Conservation (phyloP, 2,329 filamentous ascomycete genomes). For the Fonsecaea multimorphosa region DNA sequence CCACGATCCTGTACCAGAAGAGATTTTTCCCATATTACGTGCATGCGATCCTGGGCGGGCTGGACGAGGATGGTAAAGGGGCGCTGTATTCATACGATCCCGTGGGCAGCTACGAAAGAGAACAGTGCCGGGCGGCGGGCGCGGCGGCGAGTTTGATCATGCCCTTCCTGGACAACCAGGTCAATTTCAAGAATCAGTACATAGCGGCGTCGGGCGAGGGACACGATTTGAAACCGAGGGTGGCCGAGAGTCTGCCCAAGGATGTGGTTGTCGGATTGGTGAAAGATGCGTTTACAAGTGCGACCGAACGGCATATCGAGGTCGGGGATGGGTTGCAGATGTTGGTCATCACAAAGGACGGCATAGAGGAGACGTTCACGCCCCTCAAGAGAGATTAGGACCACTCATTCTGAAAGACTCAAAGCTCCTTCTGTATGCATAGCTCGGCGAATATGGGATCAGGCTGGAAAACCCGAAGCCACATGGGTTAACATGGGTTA, state of each 20-base stretch:
- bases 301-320: slow-evolving; percentile 98
- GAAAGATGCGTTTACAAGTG: slow-evolving; percentile 96
- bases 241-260: slow-evolving; percentile 64
- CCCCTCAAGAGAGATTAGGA: slow-evolving; percentile 87
- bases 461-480: slow-evolving; percentile 6
- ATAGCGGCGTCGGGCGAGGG: slow-evolving; percentile 83
- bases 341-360: slow-evolving; percentile 85
- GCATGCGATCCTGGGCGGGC: slow-evolving; percentile 86
- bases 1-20: slow-evolving; percentile 95
- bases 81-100: slow-evolving; percentile 98
- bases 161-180: slow-evolving; percentile 99
- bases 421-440: slow-evolving; percentile 33
- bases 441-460: slow-evolving; percentile 26
- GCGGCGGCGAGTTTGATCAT: slow-evolving; percentile 94
- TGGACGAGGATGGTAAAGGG: slow-evolving; percentile 93
- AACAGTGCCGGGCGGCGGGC: slow-evolving; percentile 92
- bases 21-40: slow-evolving; percentile 99
- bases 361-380: slow-evolving; percentile 83
- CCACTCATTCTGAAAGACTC: no score
- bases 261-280: slow-evolving; percentile 83
- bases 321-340: slow-evolving; percentile 96
- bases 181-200: slow-evolving; percentile 99
- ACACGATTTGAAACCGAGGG: slow-evolving; percentile 73
- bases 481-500: slow-evolving; percentile 5
- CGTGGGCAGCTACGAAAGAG: slow-evolving; percentile 95